Evolutionary conservation across 2,329 filamentous ascomycete genomes (phyloP).

Genomic region (Tolypocladium sp.): DNA sequence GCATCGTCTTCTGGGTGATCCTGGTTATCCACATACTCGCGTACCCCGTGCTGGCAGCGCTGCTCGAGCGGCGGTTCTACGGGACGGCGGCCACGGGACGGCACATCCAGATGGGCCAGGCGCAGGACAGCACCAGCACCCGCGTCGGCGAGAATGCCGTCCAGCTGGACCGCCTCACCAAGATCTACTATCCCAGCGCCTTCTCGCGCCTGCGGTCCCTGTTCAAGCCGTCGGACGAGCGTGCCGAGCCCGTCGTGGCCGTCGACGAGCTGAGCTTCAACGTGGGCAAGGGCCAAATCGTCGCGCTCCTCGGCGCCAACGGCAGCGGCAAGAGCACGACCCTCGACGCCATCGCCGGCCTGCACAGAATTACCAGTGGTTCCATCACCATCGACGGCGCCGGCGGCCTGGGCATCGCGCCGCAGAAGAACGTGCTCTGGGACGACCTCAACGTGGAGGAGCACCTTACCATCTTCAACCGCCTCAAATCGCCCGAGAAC

Average conservation of each 20-base stretch:
- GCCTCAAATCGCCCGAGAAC: constrained; percentile 57
- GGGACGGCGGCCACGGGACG: constrained; percentile 61
- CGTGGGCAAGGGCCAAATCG: constrained; percentile 70
- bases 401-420: constrained; percentile 76
- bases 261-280: constrained; percentile 65
- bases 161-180: constrained; percentile 63
- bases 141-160: constrained; percentile 44
- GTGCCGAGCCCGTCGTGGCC: constrained; percentile 59
- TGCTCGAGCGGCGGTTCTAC: constrained; percentile 66
- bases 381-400: constrained; percentile 68
- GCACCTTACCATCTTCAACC: constrained; percentile 77
- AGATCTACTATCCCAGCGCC: constrained; percentile 63
- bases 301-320: constrained; percentile 81
- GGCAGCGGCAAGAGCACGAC: constrained; percentile 88
- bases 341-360: constrained; percentile 76
- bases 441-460: constrained; percentile 79
- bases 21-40: constrained; percentile 66
- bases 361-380: constrained; percentile 68
- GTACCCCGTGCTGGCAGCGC: constrained; percentile 67
- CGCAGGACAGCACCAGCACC: constrained; percentile 8
- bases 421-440: constrained; percentile 93
- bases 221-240: constrained; percentile 20
- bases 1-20: constrained; percentile 71
- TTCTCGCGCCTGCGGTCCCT: constrained; percentile 44
- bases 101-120: constrained; percentile 32